These are phyloP conservation scores for Punica granatum DNA, from an alignment of 345 rosid species.

Conservation along the genomic window DNA sequence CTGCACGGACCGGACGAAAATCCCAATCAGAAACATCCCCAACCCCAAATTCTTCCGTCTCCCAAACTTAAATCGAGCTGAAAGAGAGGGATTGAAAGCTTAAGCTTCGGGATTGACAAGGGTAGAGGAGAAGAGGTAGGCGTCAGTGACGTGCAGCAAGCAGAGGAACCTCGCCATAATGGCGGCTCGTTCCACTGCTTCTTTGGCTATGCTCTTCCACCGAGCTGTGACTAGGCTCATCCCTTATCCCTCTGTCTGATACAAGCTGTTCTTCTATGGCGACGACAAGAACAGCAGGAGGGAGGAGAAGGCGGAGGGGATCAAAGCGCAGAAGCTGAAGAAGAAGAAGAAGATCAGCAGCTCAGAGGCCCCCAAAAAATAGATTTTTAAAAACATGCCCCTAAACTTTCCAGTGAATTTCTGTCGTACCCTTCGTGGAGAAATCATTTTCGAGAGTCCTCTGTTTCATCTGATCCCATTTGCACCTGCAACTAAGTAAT, in stretches of 20 bases:
- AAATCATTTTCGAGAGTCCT: not conserved
- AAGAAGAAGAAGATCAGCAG: too few relatives aligned
- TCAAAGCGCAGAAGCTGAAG: not conserved
- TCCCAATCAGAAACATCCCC: not conserved
- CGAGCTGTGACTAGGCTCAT: conserved; percentile 13
- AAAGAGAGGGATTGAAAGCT: not conserved
- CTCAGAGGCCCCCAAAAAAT: not conserved
- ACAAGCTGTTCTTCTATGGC: not conserved
- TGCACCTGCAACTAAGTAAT: not conserved
- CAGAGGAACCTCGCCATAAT: conserved; percentile 29
- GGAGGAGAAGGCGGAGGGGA: not conserved
- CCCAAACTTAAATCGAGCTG: not conserved
- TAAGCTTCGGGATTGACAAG: conserved; percentile 29
- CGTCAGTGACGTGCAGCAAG: conserved; percentile 51
- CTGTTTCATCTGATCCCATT: not conserved
- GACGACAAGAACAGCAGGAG: not conserved
- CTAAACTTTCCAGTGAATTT: not conserved
- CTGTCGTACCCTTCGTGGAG: not conserved
- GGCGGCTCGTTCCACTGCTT: conserved; percentile 26
- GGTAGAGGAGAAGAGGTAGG: conserved; percentile 47
- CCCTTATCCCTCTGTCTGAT: not conserved
- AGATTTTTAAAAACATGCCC: not conserved
- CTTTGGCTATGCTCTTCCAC: conserved; percentile 36
- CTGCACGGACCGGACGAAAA: conserved; percentile 25
- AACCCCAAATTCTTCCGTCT: not conserved